phyloP scores from a whole-genome alignment of 371 early-diverging fungal species.

The Dichotomocladium elegans region DNA sequence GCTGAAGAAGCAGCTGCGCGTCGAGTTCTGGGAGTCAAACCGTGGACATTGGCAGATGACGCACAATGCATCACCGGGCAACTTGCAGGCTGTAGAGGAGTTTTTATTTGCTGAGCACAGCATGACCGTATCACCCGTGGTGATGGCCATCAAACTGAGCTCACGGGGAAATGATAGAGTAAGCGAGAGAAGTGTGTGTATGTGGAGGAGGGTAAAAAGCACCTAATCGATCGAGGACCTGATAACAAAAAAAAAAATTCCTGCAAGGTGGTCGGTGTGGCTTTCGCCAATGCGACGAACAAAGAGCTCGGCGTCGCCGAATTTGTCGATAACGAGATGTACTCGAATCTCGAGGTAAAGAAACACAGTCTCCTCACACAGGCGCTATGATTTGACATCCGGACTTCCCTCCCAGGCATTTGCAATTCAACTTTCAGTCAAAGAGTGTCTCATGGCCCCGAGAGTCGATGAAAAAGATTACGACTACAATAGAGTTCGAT shows the following conservation, averaged over 20 bases:
- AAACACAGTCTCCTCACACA: neutral
- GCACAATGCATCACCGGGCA: constrained; percentile 87
- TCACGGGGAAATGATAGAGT: constrained; percentile 56
- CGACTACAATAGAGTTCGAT: constrained; percentile 63
- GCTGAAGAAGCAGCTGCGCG: constrained; percentile 64
- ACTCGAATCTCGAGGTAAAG: constrained; percentile 82
- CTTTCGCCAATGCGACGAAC: constrained; percentile 84
- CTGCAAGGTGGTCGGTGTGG: constrained; percentile 73
- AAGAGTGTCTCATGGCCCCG: constrained; percentile 81
- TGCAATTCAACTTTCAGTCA: constrained; percentile 86
- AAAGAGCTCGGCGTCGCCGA: constrained; percentile 78
- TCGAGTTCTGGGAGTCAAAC: constrained; percentile 84
- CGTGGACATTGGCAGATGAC: constrained; percentile 49
- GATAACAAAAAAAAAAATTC: neutral
- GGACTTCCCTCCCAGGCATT: constrained; percentile 51
- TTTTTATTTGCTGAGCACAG: constrained; percentile 72
- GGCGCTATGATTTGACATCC: neutral
- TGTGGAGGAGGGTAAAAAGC: no score
- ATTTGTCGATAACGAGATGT: constrained; percentile 90
- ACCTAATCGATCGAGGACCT: no score
- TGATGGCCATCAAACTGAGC: constrained; percentile 70
- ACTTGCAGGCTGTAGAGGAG: constrained; percentile 88
- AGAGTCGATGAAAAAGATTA: constrained; percentile 57
- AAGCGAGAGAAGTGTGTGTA: no score
- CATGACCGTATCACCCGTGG: constrained; percentile 74